phyloP scores from a whole-genome alignment of 2,329 filamentous ascomycete genomes.

The Xylaria sp. region DNA sequence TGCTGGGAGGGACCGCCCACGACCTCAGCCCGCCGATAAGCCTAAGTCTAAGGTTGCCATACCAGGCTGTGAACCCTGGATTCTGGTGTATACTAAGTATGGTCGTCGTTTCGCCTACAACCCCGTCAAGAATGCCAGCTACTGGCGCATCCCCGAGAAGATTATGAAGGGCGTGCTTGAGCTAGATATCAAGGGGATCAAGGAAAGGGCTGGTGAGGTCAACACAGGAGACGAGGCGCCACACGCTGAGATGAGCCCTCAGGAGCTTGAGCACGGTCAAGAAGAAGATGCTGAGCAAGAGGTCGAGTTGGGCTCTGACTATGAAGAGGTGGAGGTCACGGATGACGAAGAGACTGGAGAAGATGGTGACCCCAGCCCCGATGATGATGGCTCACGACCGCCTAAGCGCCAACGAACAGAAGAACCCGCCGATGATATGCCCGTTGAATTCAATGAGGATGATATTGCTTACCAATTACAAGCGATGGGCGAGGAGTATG shows the following conservation, averaged over 20 bases:
- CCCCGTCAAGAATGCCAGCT: constrained; percentile 83
- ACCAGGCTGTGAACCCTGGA: constrained; percentile 85
- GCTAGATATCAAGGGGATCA: constrained; percentile 77
- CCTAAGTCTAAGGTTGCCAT: constrained; percentile 84
- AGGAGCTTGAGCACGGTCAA: constrained; percentile 42
- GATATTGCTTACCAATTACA: constrained; percentile 94
- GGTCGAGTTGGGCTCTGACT: constrained; percentile 74
- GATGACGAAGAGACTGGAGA: constrained; percentile 48
- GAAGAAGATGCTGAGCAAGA: constrained; percentile 56
- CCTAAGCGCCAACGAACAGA: constrained; percentile 62
- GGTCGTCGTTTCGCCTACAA: constrained; percentile 93
- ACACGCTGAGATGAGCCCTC: constrained; percentile 24
- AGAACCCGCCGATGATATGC: constrained; percentile 55
- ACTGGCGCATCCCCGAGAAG: constrained; percentile 93
- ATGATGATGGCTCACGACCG: constrained; percentile 61
- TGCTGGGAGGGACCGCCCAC: constrained; percentile 68
- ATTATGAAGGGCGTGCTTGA: constrained; percentile 81
- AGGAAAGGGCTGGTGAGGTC: constrained; percentile 61
- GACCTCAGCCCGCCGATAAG: constrained; percentile 78
- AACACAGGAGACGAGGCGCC: constrained; percentile 8
- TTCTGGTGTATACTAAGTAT: constrained; percentile 92
- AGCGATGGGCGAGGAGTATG: constrained; percentile 88
- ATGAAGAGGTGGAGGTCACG: constrained; percentile 80
- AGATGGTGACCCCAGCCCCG: constrained; percentile 56
- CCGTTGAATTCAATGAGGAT: constrained; percentile 88